Evolutionary conservation across 2,329 filamentous ascomycete genomes (phyloP), one percentile per base, ranked within the genome.

Genomic region (Teratosphaeriaceae sp.): DNA sequence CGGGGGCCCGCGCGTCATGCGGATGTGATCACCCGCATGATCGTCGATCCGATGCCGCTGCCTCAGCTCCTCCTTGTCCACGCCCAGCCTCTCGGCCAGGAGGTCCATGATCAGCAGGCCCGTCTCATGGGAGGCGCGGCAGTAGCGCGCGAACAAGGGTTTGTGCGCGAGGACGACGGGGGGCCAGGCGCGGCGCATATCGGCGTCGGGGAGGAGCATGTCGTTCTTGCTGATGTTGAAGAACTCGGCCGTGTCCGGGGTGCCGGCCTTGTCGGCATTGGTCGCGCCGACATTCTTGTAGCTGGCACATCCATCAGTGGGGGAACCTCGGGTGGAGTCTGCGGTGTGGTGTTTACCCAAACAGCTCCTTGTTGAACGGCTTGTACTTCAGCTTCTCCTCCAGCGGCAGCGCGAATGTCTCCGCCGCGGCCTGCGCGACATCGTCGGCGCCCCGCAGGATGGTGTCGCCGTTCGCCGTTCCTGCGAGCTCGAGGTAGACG

Each of bases 151-250:
- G 42, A 75, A 64, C 7, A 60, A 41, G 3, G 47, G 43, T 34
- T 56, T 56, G 37, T 55, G 46, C 3, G 54, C 47, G 38, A 58
- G 42, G 21, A 63, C 45, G 8, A 49, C 38, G 18, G 49, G 21
- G 1, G 59, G 59, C 57, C 57, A 61, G 30, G 38, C 24, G 18
- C 54, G 49, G n/a, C 30, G 37, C 58, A 60, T 59, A 19, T 55
- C 9, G 19, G 59, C 46, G 2, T 60, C 60, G 3, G 68, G 39
- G 18, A 59, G 60, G n/a, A 77, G 55, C 40, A 76, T 68, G 42
- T 76, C 72, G 52, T 78, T 72, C 61, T 77, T 77, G 29, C 68
- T 40, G 23, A 76, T 69, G 56, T 77, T 76, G 57, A 76, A 76
- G 49, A 78, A 76, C 49, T 78, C 73, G 42, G 74, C 74, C n/a